Percentiles rank a stretch among this genome's conserved stretches.
Evolutionary conservation across 2,329 filamentous ascomycete genomes (phyloP).

Genomic region (Stemphylium lycopersici): DNA sequence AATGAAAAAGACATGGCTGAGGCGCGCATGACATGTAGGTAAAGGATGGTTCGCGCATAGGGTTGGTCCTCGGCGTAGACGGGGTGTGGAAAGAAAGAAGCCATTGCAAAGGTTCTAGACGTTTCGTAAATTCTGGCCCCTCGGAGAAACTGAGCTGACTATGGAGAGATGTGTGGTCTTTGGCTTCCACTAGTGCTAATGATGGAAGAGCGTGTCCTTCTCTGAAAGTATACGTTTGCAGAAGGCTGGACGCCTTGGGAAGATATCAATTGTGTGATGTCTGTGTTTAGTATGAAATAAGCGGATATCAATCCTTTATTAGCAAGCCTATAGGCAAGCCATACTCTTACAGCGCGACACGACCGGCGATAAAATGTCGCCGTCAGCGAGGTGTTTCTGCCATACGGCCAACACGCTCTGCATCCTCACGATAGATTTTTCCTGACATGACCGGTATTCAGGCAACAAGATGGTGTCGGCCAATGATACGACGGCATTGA

Average conservation of each 20-base stretch:
- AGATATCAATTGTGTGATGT: not conserved
- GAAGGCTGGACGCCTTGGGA: not conserved
- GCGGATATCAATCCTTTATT: not conserved
- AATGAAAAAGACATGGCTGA: constrained; percentile 61
- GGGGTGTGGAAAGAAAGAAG: constrained; percentile 61
- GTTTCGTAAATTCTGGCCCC: not conserved
- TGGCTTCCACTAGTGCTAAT: not conserved
- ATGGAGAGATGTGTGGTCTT: not conserved
- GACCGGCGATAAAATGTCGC: not conserved
- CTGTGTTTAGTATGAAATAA: not conserved
- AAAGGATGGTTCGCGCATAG: constrained; percentile 61
- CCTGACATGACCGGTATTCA: not conserved
- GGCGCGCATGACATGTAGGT: constrained; percentile 64
- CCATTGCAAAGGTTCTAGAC: constrained; percentile 51
- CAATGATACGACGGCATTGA: constrained; percentile 3
- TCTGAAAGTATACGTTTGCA: not conserved
- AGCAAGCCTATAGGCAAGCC: not conserved
- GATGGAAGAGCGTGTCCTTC: too few species aligned
- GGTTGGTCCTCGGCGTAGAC: constrained; percentile 69
- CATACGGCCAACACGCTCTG: not conserved
- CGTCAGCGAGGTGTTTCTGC: constrained; percentile 2
- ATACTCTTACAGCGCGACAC: not conserved
- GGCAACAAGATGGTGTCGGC: not conserved
- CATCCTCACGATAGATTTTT: not conserved
- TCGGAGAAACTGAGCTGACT: not conserved